Evolutionary conservation across 2,329 filamentous ascomycete genomes (phyloP).

Genomic region (Aspergillus tubingensis): DNA sequence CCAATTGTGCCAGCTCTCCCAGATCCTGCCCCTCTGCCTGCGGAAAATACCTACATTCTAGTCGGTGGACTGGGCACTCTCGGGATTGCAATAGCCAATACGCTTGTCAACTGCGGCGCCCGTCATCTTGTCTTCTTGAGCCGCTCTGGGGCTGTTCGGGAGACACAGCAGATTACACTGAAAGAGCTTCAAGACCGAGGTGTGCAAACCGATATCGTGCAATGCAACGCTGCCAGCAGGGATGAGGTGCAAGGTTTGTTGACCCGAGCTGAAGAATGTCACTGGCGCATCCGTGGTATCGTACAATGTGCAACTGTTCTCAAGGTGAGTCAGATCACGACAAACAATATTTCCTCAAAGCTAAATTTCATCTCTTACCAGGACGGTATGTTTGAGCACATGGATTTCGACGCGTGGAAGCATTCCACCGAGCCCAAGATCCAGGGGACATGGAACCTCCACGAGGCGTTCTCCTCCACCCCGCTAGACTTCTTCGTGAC

Average conservation of each 20-base stretch:
- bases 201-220: constrained; percentile 17
- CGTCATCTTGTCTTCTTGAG: constrained; percentile 27
- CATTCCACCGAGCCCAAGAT: constrained; percentile 14
- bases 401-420: constrained; percentile 14
- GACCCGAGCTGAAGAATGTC: constrained; percentile 14
- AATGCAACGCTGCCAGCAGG: constrained; percentile 20
- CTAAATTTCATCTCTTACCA: constrained; percentile 7
- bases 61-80: constrained; percentile 27
- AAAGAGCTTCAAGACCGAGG: constrained; percentile 15
- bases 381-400: constrained; percentile 27
- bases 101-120: constrained; percentile 20
- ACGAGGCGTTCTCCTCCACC: constrained; percentile 9
- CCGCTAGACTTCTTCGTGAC: constrained; percentile 52
- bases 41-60: constrained; percentile 21
- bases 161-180: constrained; percentile 16
- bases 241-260: constrained; percentile 19
- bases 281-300: constrained; percentile 20
- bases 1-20: neutral
- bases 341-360: neutral
- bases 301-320: constrained; percentile 26
- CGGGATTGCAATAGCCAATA: constrained; percentile 23
- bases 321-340: constrained; percentile 7
- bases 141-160: constrained; percentile 19
- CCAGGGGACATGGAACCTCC: constrained; percentile 19
- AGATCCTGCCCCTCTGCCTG: neutral